A percentile compares a stretch with the other conserved stretches of the same genome.
Evolutionary conservation across 805 yeast species (phyloP).

Genomic region (Saturnispora sanitii): DNA sequence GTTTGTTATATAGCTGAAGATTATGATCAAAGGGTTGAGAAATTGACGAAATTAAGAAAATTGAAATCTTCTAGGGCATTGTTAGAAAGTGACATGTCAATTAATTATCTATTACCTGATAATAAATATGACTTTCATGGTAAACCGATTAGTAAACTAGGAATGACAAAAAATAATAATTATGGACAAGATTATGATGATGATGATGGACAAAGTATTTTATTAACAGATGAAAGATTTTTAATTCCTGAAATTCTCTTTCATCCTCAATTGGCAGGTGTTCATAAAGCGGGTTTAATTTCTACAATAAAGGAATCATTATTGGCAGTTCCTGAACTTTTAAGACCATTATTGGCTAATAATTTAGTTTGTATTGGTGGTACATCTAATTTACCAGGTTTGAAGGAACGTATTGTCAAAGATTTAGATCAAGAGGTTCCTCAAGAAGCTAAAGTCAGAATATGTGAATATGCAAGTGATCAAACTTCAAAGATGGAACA

Average conservation of each 20-base stretch:
- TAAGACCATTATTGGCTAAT: constrained; percentile 65
- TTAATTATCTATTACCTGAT: constrained; percentile 82
- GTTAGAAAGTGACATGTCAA: constrained; percentile 26
- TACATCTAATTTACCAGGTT: constrained; percentile 59
- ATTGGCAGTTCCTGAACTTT: constrained; percentile 58
- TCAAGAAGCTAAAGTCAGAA: constrained; percentile 55
- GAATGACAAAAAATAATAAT: not conserved
- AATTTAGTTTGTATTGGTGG: constrained; percentile 84
- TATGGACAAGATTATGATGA: constrained; percentile 41
- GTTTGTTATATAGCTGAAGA: constrained; percentile 60
- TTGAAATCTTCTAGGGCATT: constrained; percentile 12
- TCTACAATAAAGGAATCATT: constrained; percentile 62
- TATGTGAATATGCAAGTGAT: constrained; percentile 25
- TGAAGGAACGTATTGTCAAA: constrained; percentile 45
- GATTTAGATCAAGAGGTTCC: constrained; percentile 65
- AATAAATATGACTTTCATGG: constrained; percentile 75
- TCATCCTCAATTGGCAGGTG: constrained; percentile 73
- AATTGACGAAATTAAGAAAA: constrained; percentile 19
- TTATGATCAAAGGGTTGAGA: constrained; percentile 29
- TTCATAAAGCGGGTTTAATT: constrained; percentile 71
- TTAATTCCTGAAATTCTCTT: constrained; percentile 78
- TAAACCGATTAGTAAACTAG: constrained; percentile 27
- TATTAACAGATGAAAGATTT: constrained; percentile 76
- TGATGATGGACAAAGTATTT: constrained; percentile 15
- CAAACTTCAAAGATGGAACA: constrained; percentile 30